These are phyloP conservation scores for Raphidocelis subcapitata DNA, from an alignment of 139 green algal species.

Conservation along the genomic window DNA sequence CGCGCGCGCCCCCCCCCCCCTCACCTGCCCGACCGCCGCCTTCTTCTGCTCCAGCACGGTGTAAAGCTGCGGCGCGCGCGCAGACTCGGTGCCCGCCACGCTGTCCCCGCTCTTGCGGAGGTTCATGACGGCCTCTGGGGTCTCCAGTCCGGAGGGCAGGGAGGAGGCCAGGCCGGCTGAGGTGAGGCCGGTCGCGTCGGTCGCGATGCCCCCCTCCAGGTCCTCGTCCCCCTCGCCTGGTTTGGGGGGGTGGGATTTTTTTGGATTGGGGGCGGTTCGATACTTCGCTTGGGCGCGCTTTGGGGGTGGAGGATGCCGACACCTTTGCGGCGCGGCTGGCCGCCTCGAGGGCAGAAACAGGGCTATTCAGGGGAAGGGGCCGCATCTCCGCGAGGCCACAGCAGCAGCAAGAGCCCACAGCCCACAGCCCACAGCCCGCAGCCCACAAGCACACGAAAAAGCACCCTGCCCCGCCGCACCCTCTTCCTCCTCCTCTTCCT, in stretches of 20 bases:
- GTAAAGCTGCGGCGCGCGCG: slow-evolving; percentile 55
- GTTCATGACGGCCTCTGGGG: slow-evolving; percentile 83
- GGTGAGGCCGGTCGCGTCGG: slow-evolving; percentile 43
- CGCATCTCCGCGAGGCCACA: background rate
- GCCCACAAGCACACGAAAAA: background rate
- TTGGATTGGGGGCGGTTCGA: no score
- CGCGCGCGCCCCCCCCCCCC: no score
- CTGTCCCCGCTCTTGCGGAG: slow-evolving; percentile 80
- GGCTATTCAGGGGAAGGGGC: background rate
- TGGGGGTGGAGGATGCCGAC: no score
- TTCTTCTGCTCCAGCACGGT: slow-evolving; percentile 48
- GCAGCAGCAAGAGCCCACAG: background rate
- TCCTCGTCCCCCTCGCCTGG: slow-evolving; percentile 63
- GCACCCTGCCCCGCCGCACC: slow-evolving; percentile 55
- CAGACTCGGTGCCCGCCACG: slow-evolving; percentile 19
- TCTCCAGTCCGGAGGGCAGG: slow-evolving; percentile 77
- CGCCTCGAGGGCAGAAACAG: background rate
- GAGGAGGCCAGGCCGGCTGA: slow-evolving; percentile 71
- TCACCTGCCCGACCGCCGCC: slow-evolving; percentile 8
- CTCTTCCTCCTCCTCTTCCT: slow-evolving; percentile 52
- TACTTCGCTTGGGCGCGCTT: no score
- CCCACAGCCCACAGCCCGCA: background rate
- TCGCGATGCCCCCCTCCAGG: slow-evolving; percentile 47
- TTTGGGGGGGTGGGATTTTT: no score
- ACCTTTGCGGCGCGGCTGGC: no score